phyloP scores from a whole-genome alignment of 805 yeast species.

The Sugiyamaella qingdaonensis region DNA sequence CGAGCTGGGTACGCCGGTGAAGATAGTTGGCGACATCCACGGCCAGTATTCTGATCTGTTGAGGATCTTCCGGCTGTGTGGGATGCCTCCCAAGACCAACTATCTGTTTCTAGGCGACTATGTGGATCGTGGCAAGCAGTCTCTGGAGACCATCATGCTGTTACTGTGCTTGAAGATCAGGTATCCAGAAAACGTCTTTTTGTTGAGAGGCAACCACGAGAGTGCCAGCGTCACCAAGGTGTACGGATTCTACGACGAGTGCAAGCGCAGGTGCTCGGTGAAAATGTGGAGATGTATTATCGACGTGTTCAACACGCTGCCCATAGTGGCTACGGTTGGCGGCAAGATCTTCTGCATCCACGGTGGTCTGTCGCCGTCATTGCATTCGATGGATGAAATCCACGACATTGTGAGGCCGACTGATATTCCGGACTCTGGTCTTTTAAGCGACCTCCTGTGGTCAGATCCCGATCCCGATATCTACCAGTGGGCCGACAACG shows the following conservation, averaged over 20 bases:
- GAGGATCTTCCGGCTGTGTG: slow-evolving; percentile 84
- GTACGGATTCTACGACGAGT: slow-evolving; percentile 94
- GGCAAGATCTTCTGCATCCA: slow-evolving; percentile 86
- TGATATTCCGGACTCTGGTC: slow-evolving; percentile 73
- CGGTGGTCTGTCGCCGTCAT: slow-evolving; percentile 70
- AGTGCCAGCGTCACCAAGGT: slow-evolving; percentile 93
- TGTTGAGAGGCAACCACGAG: slow-evolving; percentile 91
- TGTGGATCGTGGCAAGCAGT: slow-evolving; percentile 94
- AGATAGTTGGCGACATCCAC: slow-evolving; percentile 87
- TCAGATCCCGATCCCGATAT: slow-evolving; percentile 73
- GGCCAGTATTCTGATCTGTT: slow-evolving; percentile 89
- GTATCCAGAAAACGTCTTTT: slow-evolving; percentile 87
- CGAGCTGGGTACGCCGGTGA: slow-evolving; percentile 81
- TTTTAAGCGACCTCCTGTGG: slow-evolving; percentile 69
- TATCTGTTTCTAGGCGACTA: slow-evolving; percentile 89
- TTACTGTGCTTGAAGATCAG: slow-evolving; percentile 85
- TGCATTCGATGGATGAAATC: slow-evolving; percentile 67
- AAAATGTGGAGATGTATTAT: slow-evolving; percentile 87
- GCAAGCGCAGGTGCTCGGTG: slow-evolving; percentile 83
- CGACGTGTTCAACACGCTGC: slow-evolving; percentile 88
- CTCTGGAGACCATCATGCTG: slow-evolving; percentile 80
- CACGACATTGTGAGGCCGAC: slow-evolving; percentile 67
- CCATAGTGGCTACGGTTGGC: slow-evolving; percentile 89
- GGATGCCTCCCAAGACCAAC: slow-evolving; percentile 88
- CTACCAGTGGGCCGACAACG: slow-evolving; percentile 78